These are phyloP conservation scores for Cytospora mali DNA, from an alignment of 2,329 filamentous ascomycete species.

Conservation along the genomic window DNA sequence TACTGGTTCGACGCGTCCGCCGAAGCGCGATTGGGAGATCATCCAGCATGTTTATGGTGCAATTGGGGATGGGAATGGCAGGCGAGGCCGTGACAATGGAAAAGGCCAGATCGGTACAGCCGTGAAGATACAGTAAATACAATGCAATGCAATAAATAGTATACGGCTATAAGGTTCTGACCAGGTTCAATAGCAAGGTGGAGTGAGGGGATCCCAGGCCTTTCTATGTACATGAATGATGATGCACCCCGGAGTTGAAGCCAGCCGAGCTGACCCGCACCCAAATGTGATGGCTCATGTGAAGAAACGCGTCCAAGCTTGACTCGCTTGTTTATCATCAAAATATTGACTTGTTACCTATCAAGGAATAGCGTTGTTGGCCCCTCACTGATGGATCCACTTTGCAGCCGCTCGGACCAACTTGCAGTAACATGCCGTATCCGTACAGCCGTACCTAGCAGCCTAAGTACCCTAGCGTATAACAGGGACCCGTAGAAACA, in stretches of 20 bases:
- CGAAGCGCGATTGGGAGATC: constrained; percentile 59
- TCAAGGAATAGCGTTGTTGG: constrained; percentile 6
- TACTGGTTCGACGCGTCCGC: constrained; percentile 52
- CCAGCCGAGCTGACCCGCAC: background rate
- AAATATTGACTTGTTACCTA: constrained; percentile 15
- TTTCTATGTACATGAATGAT: background rate
- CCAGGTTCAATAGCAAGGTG: no score
- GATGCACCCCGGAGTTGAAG: background rate
- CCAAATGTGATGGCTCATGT: background rate
- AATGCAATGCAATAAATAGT: no score
- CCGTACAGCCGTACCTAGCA: no score
- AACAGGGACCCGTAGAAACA: no score
- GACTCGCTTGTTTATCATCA: constrained; percentile 15
- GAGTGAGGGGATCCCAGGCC: no score
- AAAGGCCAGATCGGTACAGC: no score
- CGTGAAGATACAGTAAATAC: background rate
- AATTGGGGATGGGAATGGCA: background rate
- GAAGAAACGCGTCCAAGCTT: constrained; percentile 9
- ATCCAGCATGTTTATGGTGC: constrained; percentile 37
- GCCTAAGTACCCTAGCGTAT: no score
- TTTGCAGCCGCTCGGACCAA: background rate
- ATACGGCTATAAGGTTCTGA: no score
- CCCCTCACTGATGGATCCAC: background rate
- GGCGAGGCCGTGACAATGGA: background rate
- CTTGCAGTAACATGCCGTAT: background rate